Evolutionary conservation across 1,284 basidiomycete species (phyloP).

Genomic region (Austroboletus niveus): DNA sequence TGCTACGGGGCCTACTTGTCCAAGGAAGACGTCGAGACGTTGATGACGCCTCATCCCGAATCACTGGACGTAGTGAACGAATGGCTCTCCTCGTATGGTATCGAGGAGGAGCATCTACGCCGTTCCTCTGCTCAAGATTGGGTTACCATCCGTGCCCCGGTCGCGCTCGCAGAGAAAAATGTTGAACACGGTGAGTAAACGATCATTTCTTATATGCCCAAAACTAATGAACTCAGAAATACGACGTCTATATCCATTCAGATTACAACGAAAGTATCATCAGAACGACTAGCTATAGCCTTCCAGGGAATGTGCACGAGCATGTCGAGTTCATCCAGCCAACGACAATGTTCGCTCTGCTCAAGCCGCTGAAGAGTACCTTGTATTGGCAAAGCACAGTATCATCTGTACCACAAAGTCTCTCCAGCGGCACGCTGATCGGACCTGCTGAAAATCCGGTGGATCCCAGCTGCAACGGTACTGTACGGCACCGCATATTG

Average conservation of each 20-base stretch:
- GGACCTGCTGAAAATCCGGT: constrained; percentile 37
- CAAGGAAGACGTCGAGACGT: constrained; percentile 58
- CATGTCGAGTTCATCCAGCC: constrained; percentile 75
- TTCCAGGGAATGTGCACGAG: constrained; percentile 57
- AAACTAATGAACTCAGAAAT: constrained; percentile 43
- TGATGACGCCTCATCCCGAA: constrained; percentile 56
- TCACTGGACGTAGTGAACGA: constrained; percentile 53
- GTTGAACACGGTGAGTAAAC: constrained; percentile 56
- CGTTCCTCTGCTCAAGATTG: constrained; percentile 68
- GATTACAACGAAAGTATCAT: constrained; percentile 52
- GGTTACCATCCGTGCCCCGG: constrained; percentile 59
- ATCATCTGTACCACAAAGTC: constrained; percentile 3
- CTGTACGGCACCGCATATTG: constrained; percentile 32
- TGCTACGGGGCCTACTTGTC: constrained; percentile 69
- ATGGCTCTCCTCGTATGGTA: constrained; percentile 61
- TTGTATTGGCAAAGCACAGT: constrained; percentile 34
- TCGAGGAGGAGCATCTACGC: constrained; percentile 44
- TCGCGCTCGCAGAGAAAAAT: constrained; percentile 62
- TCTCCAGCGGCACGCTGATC: constrained; percentile 19
- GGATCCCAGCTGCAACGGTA: constrained; percentile 48
- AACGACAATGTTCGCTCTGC: constrained; percentile 67
- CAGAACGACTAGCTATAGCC: constrained; percentile 68
- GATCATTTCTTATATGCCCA: no score
- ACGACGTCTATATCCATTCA: constrained; percentile 58
- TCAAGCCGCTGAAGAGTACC: constrained; percentile 46